Evolutionary conservation across 306 rosid genomes (phyloP), one percentile per base, ranked within the genome.

Genomic region (Trifolium dubium): DNA sequence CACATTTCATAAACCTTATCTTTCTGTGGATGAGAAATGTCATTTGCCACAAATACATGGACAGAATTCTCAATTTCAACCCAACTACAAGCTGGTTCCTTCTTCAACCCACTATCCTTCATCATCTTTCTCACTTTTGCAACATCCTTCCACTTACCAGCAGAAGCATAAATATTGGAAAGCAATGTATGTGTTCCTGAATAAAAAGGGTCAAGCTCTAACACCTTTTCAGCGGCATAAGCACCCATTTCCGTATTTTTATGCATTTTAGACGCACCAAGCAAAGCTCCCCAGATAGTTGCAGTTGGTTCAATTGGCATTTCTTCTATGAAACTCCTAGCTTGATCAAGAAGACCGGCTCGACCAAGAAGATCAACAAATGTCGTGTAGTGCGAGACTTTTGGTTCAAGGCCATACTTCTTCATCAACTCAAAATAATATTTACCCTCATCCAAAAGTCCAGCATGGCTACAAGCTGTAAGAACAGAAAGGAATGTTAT

Each of bases 61-160:
- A 81, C 77, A 61, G 67, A 71, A 75, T 85, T 85, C 73, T 79
- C 83, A 54, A 85, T 81, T 71, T 85, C 85, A 71, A 85, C 88
- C 88, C 88, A 84, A 43, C 88, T 84, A 78, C 86, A 83, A n/a
- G 86, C 86, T 4, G 86, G 86, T 53, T 83, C 81, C 79, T 83
- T 83, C 79, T 83, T 85, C 73, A 85, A 55, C 35, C 85, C 85
- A 55, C 85, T 81, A 39, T 74, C 79, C 70, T 73, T 81, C 88
- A 84, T 84, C 53, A 44, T 41, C 63, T 75, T 84, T 54, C 83
- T 75, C 67, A 84, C 78, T 59, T 76, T 79, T 71, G 88, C 88
- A 35, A 56, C 88, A 10, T 84, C 88, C 53, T 35, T 64, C 88
- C 85, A 85, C 59, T 81, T 75, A 58, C 85, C 83, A 70, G 85